A percentile compares a stretch with the other conserved stretches of the same genome.
These are phyloP conservation scores for Orbilia blumenaviensis DNA, from an alignment of 2,329 filamentous ascomycete species.

Conservation along the genomic window DNA sequence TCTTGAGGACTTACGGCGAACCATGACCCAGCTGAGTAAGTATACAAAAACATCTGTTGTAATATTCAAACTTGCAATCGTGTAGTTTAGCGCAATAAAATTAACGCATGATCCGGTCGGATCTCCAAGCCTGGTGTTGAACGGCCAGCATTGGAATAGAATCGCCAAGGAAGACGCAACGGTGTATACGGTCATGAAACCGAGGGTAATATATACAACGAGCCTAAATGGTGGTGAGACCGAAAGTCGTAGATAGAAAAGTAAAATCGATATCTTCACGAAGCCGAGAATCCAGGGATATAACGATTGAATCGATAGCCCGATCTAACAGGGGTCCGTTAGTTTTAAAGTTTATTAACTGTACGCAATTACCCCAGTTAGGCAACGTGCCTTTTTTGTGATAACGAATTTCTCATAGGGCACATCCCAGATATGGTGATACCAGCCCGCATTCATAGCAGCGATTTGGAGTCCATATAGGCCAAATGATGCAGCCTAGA, in stretches of 20 bases:
- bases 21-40: constrained; percentile 49
- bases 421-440: constrained; percentile 39
- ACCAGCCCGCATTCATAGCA: constrained; percentile 22
- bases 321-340: background rate
- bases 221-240: constrained; percentile 35
- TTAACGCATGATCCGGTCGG: constrained; percentile 27
- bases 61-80: constrained; percentile 44
- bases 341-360: background rate
- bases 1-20: constrained; percentile 26
- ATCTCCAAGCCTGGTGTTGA: constrained; percentile 22
- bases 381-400: constrained; percentile 19
- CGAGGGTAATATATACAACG: constrained; percentile 26
- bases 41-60: constrained; percentile 42
- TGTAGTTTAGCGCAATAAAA: constrained; percentile 33
- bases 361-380: background rate
- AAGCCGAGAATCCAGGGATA: constrained; percentile 46
- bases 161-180: constrained; percentile 35
- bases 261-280: constrained; percentile 43
- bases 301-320: constrained; percentile 21
- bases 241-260: constrained; percentile 43
- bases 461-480: constrained; percentile 29
- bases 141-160: constrained; percentile 47
- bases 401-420: constrained; percentile 24
- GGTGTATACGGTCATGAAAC: constrained; percentile 23
- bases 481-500: constrained; percentile 20